Evolutionary conservation across 2,329 filamentous ascomycete genomes (phyloP), one percentile per base, ranked within the genome.

Genomic region (Penicillium sp.): DNA sequence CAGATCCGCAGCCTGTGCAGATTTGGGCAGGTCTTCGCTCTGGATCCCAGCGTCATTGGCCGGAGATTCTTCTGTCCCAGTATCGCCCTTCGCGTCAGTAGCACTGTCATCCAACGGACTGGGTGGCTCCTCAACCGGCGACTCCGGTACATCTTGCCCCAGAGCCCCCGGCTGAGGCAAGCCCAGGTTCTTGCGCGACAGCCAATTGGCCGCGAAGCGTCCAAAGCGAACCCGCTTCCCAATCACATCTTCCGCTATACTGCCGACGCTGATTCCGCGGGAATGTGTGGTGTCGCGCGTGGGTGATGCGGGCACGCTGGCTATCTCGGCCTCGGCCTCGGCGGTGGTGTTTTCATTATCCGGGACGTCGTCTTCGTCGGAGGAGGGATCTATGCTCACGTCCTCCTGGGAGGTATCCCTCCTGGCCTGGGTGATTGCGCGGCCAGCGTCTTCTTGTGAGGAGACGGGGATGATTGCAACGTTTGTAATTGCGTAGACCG

Each of bases 191-290:
- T 86, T 88, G 59, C 84, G 86, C 41, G 90, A 94, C 69, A 97
- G 94, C 94, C 94, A 99, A 55, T 88, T 86, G 58, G 92, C 85
- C 0, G 93, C 90, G 70, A 97, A 97, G 36, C 90, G 82, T 4
- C 92, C 93, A 71, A 97, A 97, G 58, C 86, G 87, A 0, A 92
- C 92, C 63, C 86, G 88, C 53, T 85, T 87, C 36, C 86, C 84
- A 50, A 97, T 93, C 1, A 97, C 92, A 75, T 97, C 90, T 72
- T 96, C 87, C 0, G 88, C 91, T 55, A 97, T 86, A 61, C 87
- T 92, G 45, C 69, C 72, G 34, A 71, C 61, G 16, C 67, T 71
- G n/a, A 66, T 71, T 34, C 70, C 70, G 36, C 72, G 58, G 59
- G 56, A 31, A 32, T 65, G 65, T 3, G 46, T 53, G 22, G 49